These are phyloP conservation scores for Fraxinus angustifolia DNA, from an alignment of 305 asterid species.

Conservation along the genomic window DNA sequence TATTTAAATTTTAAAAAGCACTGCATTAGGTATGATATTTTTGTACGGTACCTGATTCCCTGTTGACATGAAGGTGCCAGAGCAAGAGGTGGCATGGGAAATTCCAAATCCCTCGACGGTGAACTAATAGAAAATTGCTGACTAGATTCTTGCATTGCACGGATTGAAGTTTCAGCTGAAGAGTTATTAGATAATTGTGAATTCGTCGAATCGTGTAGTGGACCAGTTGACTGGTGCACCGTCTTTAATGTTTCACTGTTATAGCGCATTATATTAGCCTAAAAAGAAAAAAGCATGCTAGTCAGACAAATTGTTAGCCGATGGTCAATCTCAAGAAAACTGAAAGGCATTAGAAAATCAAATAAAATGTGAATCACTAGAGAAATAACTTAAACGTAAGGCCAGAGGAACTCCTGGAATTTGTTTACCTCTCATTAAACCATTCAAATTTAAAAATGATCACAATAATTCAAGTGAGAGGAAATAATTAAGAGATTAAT, in stretches of 20 bases:
- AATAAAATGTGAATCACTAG: slow-evolving; percentile 13
- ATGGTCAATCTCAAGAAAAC: slow-evolving; percentile 9
- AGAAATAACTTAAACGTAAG: not conserved
- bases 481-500: not conserved
- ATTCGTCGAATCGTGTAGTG: slow-evolving; percentile 30
- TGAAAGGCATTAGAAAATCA: slow-evolving; percentile 5
- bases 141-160: slow-evolving; percentile 35
- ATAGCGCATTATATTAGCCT: slow-evolving; percentile 77
- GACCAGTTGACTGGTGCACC: slow-evolving; percentile 45
- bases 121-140: slow-evolving; percentile 43
- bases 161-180: slow-evolving; percentile 27
- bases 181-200: slow-evolving; percentile 38
- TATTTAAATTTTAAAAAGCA: not conserved
- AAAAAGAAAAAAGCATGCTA: slow-evolving; percentile 18
- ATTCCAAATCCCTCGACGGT: slow-evolving; percentile 54
- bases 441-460: not conserved
- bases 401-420: not conserved
- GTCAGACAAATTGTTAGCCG: slow-evolving; percentile 11
- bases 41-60: slow-evolving; percentile 55
- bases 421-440: not conserved
- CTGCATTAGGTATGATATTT: not conserved
- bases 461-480: not conserved
- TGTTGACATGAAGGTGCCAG: slow-evolving; percentile 67
- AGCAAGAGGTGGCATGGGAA: slow-evolving; percentile 94
- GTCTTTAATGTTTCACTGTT: slow-evolving; percentile 59